Percentiles rank a stretch among this genome's conserved stretches.
These are phyloP conservation scores for Saposhnikovia divaricata DNA, from an alignment of 129 eudicot species.

Conservation along the genomic window DNA sequence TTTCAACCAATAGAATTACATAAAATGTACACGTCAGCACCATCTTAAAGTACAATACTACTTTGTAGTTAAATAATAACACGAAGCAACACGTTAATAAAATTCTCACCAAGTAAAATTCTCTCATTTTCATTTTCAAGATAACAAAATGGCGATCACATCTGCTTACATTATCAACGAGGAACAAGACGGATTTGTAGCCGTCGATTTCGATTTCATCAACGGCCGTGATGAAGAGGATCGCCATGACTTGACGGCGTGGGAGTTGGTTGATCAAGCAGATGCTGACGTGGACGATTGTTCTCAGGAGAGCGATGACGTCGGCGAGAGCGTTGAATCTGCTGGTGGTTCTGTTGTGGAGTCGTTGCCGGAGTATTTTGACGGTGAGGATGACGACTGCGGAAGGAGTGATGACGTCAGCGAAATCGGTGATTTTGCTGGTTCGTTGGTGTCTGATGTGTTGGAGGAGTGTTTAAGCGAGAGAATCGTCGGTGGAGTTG, in stretches of 20 bases:
- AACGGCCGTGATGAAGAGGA: not conserved
- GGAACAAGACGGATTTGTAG: slow-evolving; percentile 9
- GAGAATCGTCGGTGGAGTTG: not conserved
- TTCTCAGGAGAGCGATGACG: slow-evolving; percentile 19
- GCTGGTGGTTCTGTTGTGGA: too few species aligned
- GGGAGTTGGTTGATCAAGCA: slow-evolving; percentile 37
- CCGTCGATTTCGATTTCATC: slow-evolving; percentile 5
- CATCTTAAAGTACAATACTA: not conserved
- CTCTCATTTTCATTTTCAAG: not conserved
- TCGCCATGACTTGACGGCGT: slow-evolving; percentile 11
- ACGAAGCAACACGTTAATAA: not conserved
- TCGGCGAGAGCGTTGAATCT: too few species aligned
- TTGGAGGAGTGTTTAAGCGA: not conserved
- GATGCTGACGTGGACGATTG: slow-evolving; percentile 14
- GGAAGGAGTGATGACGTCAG: slow-evolving; percentile 7
- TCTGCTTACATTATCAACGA: not conserved
- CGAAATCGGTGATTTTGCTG: not conserved
- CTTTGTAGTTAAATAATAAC: not conserved
- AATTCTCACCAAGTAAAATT: not conserved
- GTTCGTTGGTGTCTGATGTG: not conserved
- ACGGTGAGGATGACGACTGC: not conserved
- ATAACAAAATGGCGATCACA: not conserved
- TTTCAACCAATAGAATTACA: not conserved
- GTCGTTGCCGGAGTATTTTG: too few species aligned
- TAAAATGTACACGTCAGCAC: not conserved